Percentiles rank a stretch among this genome's conserved stretches.
Evolutionary conservation across 2,329 filamentous ascomycete genomes (phyloP).

Genomic region (Botrytis squamosa): DNA sequence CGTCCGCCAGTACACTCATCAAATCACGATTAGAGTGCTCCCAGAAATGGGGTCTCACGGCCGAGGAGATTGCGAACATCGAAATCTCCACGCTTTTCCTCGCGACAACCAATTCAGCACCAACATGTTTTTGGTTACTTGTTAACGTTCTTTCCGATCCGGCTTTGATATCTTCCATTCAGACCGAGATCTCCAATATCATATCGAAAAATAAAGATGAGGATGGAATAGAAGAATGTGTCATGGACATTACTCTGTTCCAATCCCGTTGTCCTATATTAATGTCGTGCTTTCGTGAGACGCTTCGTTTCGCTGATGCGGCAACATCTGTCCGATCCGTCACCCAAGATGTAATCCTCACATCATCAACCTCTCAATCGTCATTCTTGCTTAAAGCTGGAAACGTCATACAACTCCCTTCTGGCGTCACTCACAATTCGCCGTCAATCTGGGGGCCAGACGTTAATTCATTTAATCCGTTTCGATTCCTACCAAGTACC

Average conservation of each 20-base stretch:
- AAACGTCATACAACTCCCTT: constrained; percentile 46
- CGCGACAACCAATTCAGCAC: constrained; percentile 43
- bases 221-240: constrained; percentile 22
- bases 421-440: constrained; percentile 45
- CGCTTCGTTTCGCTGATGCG: constrained; percentile 44
- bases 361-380: constrained; percentile 34
- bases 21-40: constrained; percentile 37
- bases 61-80: constrained; percentile 38
- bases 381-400: constrained; percentile 46
- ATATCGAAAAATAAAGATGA: constrained; percentile 1
- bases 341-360: constrained; percentile 44
- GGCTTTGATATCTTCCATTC: constrained; percentile 36
- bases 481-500: constrained; percentile 42
- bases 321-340: constrained; percentile 44
- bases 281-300: constrained; percentile 47
- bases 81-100: constrained; percentile 40
- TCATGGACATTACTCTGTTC: constrained; percentile 36
- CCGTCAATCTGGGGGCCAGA: constrained; percentile 47
- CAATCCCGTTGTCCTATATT: constrained; percentile 45
- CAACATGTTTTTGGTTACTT: constrained; percentile 44
- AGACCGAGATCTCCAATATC: constrained; percentile 37
- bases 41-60: constrained; percentile 37
- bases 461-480: constrained; percentile 43
- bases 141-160: constrained; percentile 39
- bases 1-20: constrained; percentile 34